Percentiles rank a stretch among this genome's conserved stretches.
phyloP scores from a whole-genome alignment of 257 asterid species.

The Fraxinus cuspidata region DNA sequence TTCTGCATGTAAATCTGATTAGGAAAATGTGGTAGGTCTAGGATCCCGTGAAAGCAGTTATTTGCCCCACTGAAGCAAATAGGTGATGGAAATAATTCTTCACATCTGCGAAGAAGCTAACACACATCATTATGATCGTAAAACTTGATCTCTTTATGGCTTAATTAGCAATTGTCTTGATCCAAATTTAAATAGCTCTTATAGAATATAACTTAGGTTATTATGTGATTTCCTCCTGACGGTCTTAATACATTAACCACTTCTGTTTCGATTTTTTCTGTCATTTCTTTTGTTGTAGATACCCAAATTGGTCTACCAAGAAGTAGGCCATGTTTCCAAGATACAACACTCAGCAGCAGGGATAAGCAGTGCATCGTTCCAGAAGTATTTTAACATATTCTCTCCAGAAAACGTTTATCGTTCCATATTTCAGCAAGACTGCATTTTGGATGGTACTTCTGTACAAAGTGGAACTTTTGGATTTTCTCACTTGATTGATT shows the following conservation, averaged over 20 bases:
- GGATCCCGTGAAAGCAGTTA: background rate
- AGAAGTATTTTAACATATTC: constrained; percentile 71
- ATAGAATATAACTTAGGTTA: constrained; percentile 19
- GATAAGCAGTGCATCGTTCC: constrained; percentile 42
- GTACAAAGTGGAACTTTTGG: constrained; percentile 68
- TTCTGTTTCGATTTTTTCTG: constrained; percentile 21
- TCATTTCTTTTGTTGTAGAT: constrained; percentile 48
- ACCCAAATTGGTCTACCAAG: constrained; percentile 85
- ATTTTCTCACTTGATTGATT: constrained; percentile 76
- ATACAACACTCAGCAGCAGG: constrained; percentile 35
- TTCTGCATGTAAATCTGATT: background rate
- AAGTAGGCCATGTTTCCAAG: constrained; percentile 38
- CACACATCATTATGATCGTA: background rate
- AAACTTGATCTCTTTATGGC: background rate
- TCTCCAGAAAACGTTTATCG: constrained; percentile 69
- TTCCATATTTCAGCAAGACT: constrained; percentile 48
- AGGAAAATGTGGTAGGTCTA: constrained; percentile 6
- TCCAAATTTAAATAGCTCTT: constrained; percentile 15
- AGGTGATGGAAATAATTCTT: constrained; percentile 6
- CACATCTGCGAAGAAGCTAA: background rate
- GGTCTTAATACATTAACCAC: constrained; percentile 3
- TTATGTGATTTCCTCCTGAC: constrained; percentile 14
- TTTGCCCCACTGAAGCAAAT: constrained; percentile 7
- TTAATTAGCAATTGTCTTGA: constrained; percentile 8
- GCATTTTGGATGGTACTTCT: constrained; percentile 32